Evolutionary conservation across 352 stramenopile species (phyloP).

Genomic region (Globisporangium yorkense): DNA sequence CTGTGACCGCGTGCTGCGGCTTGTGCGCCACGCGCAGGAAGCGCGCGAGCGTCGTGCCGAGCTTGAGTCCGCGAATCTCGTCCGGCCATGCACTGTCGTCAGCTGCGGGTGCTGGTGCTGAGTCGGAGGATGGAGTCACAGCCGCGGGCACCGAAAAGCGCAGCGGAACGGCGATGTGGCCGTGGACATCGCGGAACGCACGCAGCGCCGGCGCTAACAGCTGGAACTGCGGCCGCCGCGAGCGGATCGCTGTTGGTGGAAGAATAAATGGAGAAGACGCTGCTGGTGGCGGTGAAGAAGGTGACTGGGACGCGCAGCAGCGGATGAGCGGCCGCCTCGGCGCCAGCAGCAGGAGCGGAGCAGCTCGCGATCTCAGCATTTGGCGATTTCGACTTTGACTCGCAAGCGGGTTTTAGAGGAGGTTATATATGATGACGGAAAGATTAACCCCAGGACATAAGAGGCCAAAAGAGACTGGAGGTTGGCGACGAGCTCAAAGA

Average conservation of each 20-base stretch:
- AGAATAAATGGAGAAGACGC: neutral
- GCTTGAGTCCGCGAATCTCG: slow-evolving; percentile 30
- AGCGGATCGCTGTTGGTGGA: neutral
- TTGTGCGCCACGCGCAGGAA: slow-evolving; percentile 31
- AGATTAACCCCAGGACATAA: too few relatives aligned
- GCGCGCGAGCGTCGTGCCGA: slow-evolving; percentile 33
- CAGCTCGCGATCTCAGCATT: neutral
- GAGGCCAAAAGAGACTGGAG: too few relatives aligned
- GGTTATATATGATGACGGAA: too few relatives aligned
- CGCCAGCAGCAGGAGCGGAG: neutral
- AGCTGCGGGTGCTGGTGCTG: neutral
- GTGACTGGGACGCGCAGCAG: neutral
- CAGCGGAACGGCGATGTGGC: slow-evolving; percentile 27
- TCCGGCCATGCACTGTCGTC: slow-evolving; percentile 10
- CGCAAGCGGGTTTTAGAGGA: neutral
- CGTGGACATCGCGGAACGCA: slow-evolving; percentile 28
- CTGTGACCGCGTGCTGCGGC: slow-evolving; percentile 14
- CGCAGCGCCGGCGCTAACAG: slow-evolving; percentile 21
- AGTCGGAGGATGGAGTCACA: neutral
- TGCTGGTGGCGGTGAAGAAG: neutral
- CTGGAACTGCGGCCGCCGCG: slow-evolving; percentile 17
- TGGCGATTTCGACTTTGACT: neutral
- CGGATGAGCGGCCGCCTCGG: neutral
- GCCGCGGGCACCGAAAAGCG: slow-evolving; percentile 21
- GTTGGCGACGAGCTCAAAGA: too few relatives aligned